phyloP scores from a whole-genome alignment of 2,329 filamentous ascomycete species.

The Xylariaceae sp. region DNA sequence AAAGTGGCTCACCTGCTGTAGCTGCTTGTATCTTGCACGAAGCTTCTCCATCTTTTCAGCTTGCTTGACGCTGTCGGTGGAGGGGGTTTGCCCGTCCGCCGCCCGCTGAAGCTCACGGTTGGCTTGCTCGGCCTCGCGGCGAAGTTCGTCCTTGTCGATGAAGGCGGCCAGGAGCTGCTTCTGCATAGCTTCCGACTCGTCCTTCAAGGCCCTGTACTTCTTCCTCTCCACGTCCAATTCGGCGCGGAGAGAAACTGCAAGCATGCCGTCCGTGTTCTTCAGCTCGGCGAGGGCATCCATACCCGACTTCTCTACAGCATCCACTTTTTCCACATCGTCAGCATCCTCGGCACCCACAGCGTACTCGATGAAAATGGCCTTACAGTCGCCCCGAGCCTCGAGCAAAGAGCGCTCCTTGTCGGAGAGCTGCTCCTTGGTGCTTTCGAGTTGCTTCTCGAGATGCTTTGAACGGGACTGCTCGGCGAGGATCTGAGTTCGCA shows the following conservation, averaged over 20 bases:
- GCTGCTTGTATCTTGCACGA: conserved; percentile 44
- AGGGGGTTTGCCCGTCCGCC: conserved; percentile 21
- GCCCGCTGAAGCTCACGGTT: conserved; percentile 33
- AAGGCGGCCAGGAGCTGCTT: conserved; percentile 53
- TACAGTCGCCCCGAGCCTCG: conserved; percentile 43
- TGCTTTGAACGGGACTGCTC: conserved; percentile 42
- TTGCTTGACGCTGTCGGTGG: conserved; percentile 25
- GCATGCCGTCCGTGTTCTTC: conserved; percentile 51
- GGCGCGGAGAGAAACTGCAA: conserved; percentile 49
- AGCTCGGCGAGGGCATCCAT: conserved; percentile 48
- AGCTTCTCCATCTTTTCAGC: conserved; percentile 53
- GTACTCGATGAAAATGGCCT: conserved; percentile 22
- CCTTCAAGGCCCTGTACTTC: conserved; percentile 39
- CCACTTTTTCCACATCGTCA: conserved; percentile 32
- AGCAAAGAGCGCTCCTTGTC: conserved; percentile 50
- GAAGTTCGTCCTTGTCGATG: conserved; percentile 52
- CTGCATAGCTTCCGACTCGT: conserved; percentile 50
- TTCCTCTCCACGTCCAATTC: conserved; percentile 50
- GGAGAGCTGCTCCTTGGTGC: conserved; percentile 33
- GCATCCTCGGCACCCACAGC: conserved; percentile 10
- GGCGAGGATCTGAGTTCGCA: conserved; percentile 40
- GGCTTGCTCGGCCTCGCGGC: conserved; percentile 43
- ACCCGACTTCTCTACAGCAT: conserved; percentile 46
- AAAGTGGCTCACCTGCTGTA: conserved; percentile 48
- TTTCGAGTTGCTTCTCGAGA: conserved; percentile 37